A percentile compares a stretch with the other conserved stretches of the same genome.
Conservation (phyloP, 2,329 filamentous ascomycete species). For the Pseudocercospora vitis region DNA sequence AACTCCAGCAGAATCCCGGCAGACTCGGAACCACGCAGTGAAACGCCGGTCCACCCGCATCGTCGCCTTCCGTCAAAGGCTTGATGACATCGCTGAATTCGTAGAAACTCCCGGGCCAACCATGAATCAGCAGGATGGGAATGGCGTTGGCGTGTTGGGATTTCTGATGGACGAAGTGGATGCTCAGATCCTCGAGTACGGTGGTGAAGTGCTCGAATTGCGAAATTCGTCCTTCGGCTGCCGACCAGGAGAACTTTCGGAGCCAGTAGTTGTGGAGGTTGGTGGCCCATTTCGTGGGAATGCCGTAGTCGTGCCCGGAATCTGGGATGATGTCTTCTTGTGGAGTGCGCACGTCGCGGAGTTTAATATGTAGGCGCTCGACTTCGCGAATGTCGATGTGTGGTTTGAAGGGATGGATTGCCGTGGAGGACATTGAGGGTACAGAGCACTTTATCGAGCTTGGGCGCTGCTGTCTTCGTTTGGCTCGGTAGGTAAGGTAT, state of each 20-base stretch:
- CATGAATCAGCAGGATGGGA: slow-evolving; percentile 46
- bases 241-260: slow-evolving; percentile 38
- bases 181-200: slow-evolving; percentile 37
- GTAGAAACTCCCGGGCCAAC: slow-evolving; percentile 49
- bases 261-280: slow-evolving; percentile 40
- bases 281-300: slow-evolving; percentile 37
- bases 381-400: slow-evolving; percentile 40
- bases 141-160: slow-evolving; percentile 35
- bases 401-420: slow-evolving; percentile 38
- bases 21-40: slow-evolving; percentile 60
- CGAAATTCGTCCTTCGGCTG: slow-evolving; percentile 38
- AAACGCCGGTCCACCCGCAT: slow-evolving; percentile 50
- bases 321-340: slow-evolving; percentile 39
- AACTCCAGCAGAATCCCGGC: slow-evolving; percentile 55
- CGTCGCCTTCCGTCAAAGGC: slow-evolving; percentile 35
- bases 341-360: slow-evolving; percentile 39
- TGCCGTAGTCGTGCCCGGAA: slow-evolving; percentile 40
- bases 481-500: background rate
- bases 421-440: background rate
- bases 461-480: no score
- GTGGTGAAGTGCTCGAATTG: slow-evolving; percentile 39
- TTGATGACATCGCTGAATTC: slow-evolving; percentile 46
- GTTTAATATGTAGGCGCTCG: slow-evolving; percentile 39
- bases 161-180: slow-evolving; percentile 45
- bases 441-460: no score